Evolutionary conservation across 306 rosid species (phyloP), one percentile per base, ranked within the genome.

Genomic region (Cucurbita maxima): DNA sequence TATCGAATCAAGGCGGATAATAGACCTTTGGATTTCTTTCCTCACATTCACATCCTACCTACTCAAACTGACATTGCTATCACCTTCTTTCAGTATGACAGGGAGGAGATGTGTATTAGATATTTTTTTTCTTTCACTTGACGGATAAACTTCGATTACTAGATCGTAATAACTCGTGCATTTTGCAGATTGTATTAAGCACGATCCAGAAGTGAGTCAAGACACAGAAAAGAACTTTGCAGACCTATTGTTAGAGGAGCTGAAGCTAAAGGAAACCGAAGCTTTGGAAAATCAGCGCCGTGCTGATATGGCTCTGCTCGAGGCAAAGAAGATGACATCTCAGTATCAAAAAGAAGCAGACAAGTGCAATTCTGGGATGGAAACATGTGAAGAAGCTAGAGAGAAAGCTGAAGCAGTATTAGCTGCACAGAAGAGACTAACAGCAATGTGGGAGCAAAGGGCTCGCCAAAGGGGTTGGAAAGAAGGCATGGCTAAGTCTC

Each of bases 321-420:
- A 95, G 88, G 92, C 99, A 8, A 95, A 95, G 83, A 95, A 95
- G 87, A 85, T 91, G 19, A 88, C 99, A 37, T 95, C 99, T 67
- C 96, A 89, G 85, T 95, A 91, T 81, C 97, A 86, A 72, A 94
- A 94, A 81, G 99, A 95, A 80, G 99, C 99, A 56, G 99, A 91
- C 84, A 95, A 95, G 88, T 95, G 99, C 76, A 95, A 85, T 81
- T 95, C 96, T 3, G 99, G 99, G 78, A 95, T 95, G 99, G 99
- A 89, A 78, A 95, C 99, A 0, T 95, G 99, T 5, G 99, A 95
- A 75, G 96, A 88, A 74, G 97, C 97, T 0, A 86, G 99, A 84
- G 99, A 95, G 86, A 95, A 89, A 81, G 76, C 99, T 8, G 99
- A 91, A 77, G 81, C 86, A 45, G 69, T 88, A 41, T 76, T 95